Evolutionary conservation across 768 basidiomycete species (phyloP).

Genomic region (Boletus reticuloceps): DNA sequence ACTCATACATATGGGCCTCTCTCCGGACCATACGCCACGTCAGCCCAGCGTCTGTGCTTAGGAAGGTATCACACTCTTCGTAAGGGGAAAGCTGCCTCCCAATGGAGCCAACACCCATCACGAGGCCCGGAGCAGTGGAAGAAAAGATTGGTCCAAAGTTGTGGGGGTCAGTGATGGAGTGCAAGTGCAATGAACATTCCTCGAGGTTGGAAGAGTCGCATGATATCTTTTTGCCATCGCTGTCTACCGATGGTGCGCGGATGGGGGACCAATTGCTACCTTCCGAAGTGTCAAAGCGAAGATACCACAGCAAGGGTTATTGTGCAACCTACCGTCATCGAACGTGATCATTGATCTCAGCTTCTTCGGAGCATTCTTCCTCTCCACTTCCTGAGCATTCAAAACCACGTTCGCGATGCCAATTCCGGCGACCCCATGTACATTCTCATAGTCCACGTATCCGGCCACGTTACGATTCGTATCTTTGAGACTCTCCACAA

Average conservation of each 20-base stretch:
- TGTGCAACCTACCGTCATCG: slow-evolving; percentile 63
- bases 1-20: slow-evolving; percentile 92
- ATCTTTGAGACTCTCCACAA: slow-evolving; percentile 85
- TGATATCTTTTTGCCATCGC: slow-evolving; percentile 54
- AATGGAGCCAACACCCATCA: slow-evolving; percentile 95
- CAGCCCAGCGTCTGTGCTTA: slow-evolving; percentile 86
- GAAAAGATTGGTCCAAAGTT: slow-evolving; percentile 95
- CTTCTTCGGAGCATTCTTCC: slow-evolving; percentile 63
- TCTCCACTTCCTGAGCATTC: slow-evolving; percentile 83
- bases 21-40: slow-evolving; percentile 76
- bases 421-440: slow-evolving; percentile 86
- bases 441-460: slow-evolving; percentile 89
- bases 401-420: slow-evolving; percentile 86
- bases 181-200: slow-evolving; percentile 81
- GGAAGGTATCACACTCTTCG: slow-evolving; percentile 88
- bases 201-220: slow-evolving; percentile 61
- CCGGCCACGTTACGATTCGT: slow-evolving; percentile 89
- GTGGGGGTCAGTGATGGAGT: slow-evolving; percentile 90
- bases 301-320: not conserved
- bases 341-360: slow-evolving; percentile 83
- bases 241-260: slow-evolving; percentile 54
- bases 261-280: slow-evolving; percentile 78
- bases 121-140: slow-evolving; percentile 89
- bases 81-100: slow-evolving; percentile 68
- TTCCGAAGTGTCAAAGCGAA: slow-evolving; percentile 11